These are phyloP conservation scores for Lyophyllum shimeji DNA, from an alignment of 768 basidiomycete species.

Conservation along the genomic window DNA sequence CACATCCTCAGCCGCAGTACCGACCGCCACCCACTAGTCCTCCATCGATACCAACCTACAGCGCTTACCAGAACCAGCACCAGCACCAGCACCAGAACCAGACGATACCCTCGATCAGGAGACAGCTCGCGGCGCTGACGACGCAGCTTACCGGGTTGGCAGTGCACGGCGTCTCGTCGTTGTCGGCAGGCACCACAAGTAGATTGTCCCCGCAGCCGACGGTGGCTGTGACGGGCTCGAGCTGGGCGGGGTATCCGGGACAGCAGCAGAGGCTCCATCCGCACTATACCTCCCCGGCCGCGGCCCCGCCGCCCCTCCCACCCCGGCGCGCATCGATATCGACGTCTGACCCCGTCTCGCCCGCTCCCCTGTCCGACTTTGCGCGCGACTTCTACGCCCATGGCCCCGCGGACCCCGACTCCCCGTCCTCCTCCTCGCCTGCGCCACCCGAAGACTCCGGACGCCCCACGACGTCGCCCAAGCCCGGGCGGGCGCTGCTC, in stretches of 20 bases:
- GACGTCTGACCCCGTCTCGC: background rate
- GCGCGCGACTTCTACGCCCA: conserved; percentile 64
- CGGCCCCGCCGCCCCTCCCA: conserved; percentile 15
- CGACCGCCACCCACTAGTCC: background rate
- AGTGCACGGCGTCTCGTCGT: background rate
- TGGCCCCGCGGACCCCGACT: conserved; percentile 25
- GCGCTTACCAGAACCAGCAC: no score
- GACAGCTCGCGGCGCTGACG: conserved; percentile 7
- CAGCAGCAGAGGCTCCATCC: conserved; percentile 5
- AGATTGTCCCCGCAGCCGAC: conserved; percentile 8
- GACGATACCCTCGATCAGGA: conserved; percentile 2
- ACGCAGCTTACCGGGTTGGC: conserved; percentile 4
- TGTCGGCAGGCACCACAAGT: no score
- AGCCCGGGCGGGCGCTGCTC: conserved; percentile 68
- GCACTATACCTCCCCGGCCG: background rate
- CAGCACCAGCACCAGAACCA: no score
- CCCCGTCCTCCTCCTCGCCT: background rate
- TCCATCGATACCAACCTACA: background rate
- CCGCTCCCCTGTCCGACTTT: conserved; percentile 45
- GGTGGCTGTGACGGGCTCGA: conserved; percentile 7
- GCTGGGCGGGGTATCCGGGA: conserved; percentile 27
- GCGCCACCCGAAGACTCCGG: conserved; percentile 22
- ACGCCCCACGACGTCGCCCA: conserved; percentile 61
- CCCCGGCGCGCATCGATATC: conserved; percentile 23
- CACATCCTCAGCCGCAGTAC: background rate